A percentile compares a stretch with the other conserved stretches of the same genome.
phyloP scores from a whole-genome alignment of 345 rosid species.

The Populus pruinosa region DNA sequence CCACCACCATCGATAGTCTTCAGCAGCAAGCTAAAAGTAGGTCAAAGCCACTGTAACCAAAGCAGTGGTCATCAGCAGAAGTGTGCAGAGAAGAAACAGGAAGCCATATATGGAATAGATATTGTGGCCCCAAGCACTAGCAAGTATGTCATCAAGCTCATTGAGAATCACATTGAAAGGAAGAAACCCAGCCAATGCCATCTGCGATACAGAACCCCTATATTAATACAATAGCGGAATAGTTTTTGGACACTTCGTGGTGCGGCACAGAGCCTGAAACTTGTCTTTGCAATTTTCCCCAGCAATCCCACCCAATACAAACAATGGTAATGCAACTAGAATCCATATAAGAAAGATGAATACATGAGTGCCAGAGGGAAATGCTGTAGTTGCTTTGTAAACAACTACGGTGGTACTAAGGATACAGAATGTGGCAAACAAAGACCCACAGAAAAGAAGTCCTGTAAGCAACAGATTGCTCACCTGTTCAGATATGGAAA shows the following conservation, averaged over 20 bases:
- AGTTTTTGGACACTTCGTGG: constrained; percentile 27
- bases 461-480: constrained; percentile 24
- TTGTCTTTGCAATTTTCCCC: constrained; percentile 25
- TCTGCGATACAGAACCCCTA: constrained; percentile 17
- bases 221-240: constrained; percentile 25
- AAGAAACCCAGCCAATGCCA: constrained; percentile 25
- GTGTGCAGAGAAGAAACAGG: constrained; percentile 23
- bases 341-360: constrained; percentile 23
- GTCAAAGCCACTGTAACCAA: constrained; percentile 33
- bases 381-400: constrained; percentile 25
- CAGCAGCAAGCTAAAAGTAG: constrained; percentile 31
- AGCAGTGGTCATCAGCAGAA: constrained; percentile 29
- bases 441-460: constrained; percentile 22
- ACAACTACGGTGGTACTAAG: constrained; percentile 20
- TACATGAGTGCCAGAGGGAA: constrained; percentile 20
- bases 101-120: constrained; percentile 28
- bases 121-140: constrained; percentile 32
- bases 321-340: constrained; percentile 18
- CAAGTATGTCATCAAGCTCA: constrained; percentile 28
- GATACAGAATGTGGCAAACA: constrained; percentile 24
- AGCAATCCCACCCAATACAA: constrained; percentile 26
- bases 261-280: constrained; percentile 26
- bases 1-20: constrained; percentile 35
- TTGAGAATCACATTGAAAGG: constrained; percentile 29
- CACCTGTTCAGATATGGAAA: constrained; percentile 7